phyloP scores from a whole-genome alignment of 2,329 filamentous ascomycete genomes.

The Macrophomina tecta region DNA sequence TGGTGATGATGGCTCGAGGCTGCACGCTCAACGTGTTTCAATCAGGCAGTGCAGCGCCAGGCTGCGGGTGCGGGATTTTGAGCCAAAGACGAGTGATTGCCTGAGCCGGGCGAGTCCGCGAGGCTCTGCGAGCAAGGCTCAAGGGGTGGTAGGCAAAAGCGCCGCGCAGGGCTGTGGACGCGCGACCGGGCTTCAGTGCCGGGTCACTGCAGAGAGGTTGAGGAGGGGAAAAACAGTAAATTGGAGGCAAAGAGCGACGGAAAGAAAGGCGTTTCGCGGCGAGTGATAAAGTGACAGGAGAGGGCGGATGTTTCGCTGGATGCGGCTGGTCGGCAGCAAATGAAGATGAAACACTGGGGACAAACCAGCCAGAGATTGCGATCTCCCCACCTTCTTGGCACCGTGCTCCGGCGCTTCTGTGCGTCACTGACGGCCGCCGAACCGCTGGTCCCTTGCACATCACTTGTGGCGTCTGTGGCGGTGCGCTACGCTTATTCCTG shows the following conservation, averaged over 20 bases:
- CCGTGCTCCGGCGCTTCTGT: constrained; percentile 8
- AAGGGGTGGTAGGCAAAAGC: constrained; percentile 3
- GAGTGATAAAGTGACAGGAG: constrained; percentile 18
- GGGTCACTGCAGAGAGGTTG: background rate
- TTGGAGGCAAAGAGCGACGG: constrained; percentile 12
- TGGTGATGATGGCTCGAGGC: background rate
- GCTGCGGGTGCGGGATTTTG: constrained; percentile 6
- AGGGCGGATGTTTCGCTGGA: constrained; percentile 21
- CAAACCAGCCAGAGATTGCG: constrained; percentile 22
- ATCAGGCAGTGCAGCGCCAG: constrained; percentile 19
- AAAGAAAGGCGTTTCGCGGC: constrained; percentile 15
- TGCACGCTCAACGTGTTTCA: constrained; percentile 18
- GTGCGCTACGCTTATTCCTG: background rate
- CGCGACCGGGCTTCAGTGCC: background rate
- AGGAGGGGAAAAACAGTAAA: constrained; percentile 5
- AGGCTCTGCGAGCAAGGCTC: background rate
- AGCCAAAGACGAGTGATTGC: background rate
- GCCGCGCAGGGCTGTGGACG: constrained; percentile 21
- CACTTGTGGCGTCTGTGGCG: constrained; percentile 20
- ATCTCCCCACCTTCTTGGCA: constrained; percentile 14
- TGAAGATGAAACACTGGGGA: constrained; percentile 25
- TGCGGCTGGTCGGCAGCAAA: constrained; percentile 25
- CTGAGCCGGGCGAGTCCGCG: constrained; percentile 15
- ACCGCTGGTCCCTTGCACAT: constrained; percentile 17
- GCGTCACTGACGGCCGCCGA: background rate